Evolutionary conservation across 305 asterid species (phyloP).

Genomic region (Fraxinus baroniana): DNA sequence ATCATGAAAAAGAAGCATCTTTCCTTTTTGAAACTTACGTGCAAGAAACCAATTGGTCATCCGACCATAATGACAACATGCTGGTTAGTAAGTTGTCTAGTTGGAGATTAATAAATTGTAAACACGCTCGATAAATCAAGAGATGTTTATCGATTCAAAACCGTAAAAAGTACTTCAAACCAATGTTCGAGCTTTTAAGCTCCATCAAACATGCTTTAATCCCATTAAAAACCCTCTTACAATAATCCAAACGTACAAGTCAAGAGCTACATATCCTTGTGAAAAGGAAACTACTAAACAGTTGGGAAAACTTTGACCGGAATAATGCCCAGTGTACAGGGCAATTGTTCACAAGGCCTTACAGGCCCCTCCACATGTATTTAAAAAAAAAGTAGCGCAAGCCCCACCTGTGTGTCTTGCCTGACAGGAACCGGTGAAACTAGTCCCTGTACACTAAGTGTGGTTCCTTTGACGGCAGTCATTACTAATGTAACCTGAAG

Average conservation of each 20-base stretch:
- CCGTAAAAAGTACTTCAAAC: neutral
- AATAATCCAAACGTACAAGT: neutral
- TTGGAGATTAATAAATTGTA: neutral
- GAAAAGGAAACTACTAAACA: neutral
- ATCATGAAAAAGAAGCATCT: slow-evolving; percentile 25
- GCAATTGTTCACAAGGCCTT: no score
- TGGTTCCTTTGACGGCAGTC: no score
- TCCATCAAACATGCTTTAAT: neutral
- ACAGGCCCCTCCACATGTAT: no score
- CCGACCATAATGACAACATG: neutral
- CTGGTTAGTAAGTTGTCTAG: neutral
- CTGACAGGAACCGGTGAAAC: no score
- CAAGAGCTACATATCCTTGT: neutral
- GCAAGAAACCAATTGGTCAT: slow-evolving; percentile 33
- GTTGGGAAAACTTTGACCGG: slow-evolving; percentile 21
- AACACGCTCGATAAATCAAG: neutral
- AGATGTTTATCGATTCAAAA: neutral
- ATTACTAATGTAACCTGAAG: neutral
- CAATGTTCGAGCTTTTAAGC: neutral
- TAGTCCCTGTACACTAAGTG: no score
- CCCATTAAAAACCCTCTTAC: neutral
- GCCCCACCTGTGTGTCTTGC: no score
- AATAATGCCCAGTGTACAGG: no score
- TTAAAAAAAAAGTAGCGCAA: no score
- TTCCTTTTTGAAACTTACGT: neutral